phyloP scores from a whole-genome alignment of 108 stramenopile genomes.

The Fragilariopsis cylindrus region DNA sequence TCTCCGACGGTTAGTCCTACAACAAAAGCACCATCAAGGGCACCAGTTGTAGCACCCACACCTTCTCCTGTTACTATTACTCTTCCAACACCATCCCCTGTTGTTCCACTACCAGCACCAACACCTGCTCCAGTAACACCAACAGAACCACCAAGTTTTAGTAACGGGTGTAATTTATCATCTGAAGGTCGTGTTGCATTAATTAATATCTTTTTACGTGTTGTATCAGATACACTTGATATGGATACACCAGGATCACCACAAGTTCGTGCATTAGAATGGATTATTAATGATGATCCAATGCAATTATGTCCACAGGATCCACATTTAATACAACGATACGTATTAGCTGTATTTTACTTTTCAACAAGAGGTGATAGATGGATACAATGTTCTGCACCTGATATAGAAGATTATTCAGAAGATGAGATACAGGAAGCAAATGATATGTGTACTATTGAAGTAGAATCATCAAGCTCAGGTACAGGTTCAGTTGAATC shows the following conservation, averaged over 20 bases:
- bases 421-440: not conserved
- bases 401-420: conserved; percentile 25
- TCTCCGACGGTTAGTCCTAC: conserved; percentile 20
- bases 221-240: conserved; percentile 29
- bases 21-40: conserved; percentile 7
- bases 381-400: conserved; percentile 69
- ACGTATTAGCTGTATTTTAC: conserved; percentile 55
- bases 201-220: conserved; percentile 36
- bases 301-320: conserved; percentile 46
- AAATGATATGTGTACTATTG: conserved; percentile 34
- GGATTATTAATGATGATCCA: conserved; percentile 54
- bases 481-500: conserved; percentile 20
- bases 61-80: not conserved
- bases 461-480: not conserved
- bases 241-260: conserved; percentile 40
- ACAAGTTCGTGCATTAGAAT: conserved; percentile 42
- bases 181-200: conserved; percentile 25
- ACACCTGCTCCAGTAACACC: conserved; percentile 6
- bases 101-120: conserved; percentile 1
- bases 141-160: conserved; percentile 29
- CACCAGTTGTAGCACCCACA: conserved; percentile 8
- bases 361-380: conserved; percentile 46
- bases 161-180: conserved; percentile 40
- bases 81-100: conserved; percentile 20
- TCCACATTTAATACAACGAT: conserved; percentile 48